Evolutionary conservation across 371 early-diverging fungal species (phyloP).

Genomic region (Haplosporangium sp.): DNA sequence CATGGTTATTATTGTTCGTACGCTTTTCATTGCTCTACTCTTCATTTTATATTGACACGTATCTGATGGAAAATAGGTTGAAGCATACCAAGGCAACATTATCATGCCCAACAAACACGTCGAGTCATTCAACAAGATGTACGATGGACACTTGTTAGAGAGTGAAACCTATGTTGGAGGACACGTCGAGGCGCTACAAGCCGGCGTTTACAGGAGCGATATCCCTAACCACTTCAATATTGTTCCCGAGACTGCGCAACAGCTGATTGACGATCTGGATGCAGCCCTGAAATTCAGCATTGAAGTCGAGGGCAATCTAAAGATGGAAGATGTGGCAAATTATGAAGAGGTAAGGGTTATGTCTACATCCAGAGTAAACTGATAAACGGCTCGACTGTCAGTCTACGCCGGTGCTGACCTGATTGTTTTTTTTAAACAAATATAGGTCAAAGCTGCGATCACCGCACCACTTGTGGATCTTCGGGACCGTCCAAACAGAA

Average conservation of each 20-base stretch:
- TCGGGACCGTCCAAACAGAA: slow-evolving; percentile 77
- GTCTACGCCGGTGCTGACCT: neutral
- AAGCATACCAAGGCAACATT: slow-evolving; percentile 92
- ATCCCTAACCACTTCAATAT: slow-evolving; percentile 91
- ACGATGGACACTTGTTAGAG: slow-evolving; percentile 94
- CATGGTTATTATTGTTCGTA: neutral
- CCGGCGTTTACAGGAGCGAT: slow-evolving; percentile 99
- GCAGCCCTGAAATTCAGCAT: slow-evolving; percentile 91
- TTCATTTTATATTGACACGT: neutral
- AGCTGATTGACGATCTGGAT: slow-evolving; percentile 93
- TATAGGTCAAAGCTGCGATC: slow-evolving; percentile 68
- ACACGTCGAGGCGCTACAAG: slow-evolving; percentile 98
- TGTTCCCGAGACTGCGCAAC: slow-evolving; percentile 73
- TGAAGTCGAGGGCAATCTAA: slow-evolving; percentile 79
- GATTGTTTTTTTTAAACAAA: neutral
- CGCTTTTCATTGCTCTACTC: neutral
- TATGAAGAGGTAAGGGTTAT: slow-evolving; percentile 51
- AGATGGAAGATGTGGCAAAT: slow-evolving; percentile 53
- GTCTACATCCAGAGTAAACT: neutral
- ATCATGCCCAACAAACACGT: slow-evolving; percentile 97
- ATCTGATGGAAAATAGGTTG: slow-evolving; percentile 64
- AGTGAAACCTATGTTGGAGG: slow-evolving; percentile 99
- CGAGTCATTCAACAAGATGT: slow-evolving; percentile 79
- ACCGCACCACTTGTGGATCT: slow-evolving; percentile 69
- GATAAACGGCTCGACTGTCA: no score